Base-by-base conservation (phyloP, 768 basidiomycete species). In the Neoboletus magnificus region DNA sequence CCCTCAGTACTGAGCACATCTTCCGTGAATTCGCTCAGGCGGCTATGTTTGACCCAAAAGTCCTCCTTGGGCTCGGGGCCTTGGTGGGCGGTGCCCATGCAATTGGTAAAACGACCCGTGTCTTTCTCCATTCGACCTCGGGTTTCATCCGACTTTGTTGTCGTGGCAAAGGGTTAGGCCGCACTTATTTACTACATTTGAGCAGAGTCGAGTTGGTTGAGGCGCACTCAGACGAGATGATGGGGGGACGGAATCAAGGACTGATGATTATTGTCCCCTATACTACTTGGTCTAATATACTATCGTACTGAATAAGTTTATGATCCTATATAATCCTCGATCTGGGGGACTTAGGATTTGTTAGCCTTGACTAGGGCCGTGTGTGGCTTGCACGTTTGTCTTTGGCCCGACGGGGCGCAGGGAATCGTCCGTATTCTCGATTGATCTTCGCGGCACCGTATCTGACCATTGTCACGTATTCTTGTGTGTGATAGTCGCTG, bases 111-210 rank as follows among this genome's bases (percentile, higher is more conserved):
- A 67, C 66, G 23, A 68, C 74, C 11, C 81, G 81, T 55, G 80
- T 80, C 59, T 66, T 74, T 2, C 81, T 82, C n/a, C 36, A 37
- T n/a, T 70, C 61, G 8, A 53, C 68, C 15, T 52, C 60, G 20
- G 52, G 64, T 5, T n/a, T 46, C 58, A 16, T 66, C 63, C 9
- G 43, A 69, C 0, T 79, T 85, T 62, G 62, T 79, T 5, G 66
- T 83, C 51, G 79, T 82, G 41, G 69, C 68, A 57, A 74, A 74
- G 41, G 71, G 76, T 48, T 71, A 71, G 29, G 82, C 78, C 1
- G 73, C 80, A 1, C 79, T 80, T 3, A 73, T 85, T 22, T 68
- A 82, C 40, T 70, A 80, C n/a, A n/a, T n/a, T n/a, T n/a, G n/a
- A n/a, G n/a, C n/a, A n/a, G n/a, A n/a, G n/a, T n/a, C n/a, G n/a